Percentiles rank a stretch among this genome's conserved stretches.
Conservation (phyloP, 306 rosid species). For the Hylodesmum podocarpum region DNA sequence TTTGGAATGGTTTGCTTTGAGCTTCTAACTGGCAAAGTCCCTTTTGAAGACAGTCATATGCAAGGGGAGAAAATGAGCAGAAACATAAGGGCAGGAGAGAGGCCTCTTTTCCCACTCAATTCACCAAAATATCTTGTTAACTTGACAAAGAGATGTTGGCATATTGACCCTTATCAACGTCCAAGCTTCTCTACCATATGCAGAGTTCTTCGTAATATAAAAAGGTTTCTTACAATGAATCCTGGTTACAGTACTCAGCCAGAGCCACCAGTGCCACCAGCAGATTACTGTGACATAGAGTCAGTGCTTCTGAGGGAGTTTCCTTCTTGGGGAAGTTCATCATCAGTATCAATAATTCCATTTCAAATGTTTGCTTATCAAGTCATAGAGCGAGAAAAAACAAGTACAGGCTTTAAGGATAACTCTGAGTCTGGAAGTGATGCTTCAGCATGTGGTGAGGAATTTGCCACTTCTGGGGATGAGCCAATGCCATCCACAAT, state of each 20-base stretch:
- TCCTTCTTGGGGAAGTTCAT: slow-evolving; percentile 55
- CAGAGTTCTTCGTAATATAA: slow-evolving; percentile 69
- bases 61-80: slow-evolving; percentile 94
- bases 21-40: slow-evolving; percentile 85
- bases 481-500: slow-evolving; percentile 47
- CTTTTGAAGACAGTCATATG: slow-evolving; percentile 89
- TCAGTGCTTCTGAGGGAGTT: slow-evolving; percentile 51
- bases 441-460: slow-evolving; percentile 76
- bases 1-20: slow-evolving; percentile 97
- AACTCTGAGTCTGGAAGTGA: slow-evolving; percentile 82
- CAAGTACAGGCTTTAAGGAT: slow-evolving; percentile 39
- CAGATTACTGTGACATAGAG: slow-evolving; percentile 82
- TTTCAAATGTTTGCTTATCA: slow-evolving; percentile 79
- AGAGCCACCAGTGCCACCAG: slow-evolving; percentile 54
- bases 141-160: slow-evolving; percentile 90
- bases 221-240: slow-evolving; percentile 65
- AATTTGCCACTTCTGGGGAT: slow-evolving; percentile 48
- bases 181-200: slow-evolving; percentile 86
- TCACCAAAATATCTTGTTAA: slow-evolving; percentile 67
- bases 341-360: slow-evolving; percentile 58
- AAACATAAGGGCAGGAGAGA: slow-evolving; percentile 86
- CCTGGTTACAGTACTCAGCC: slow-evolving; percentile 56
- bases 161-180: slow-evolving; percentile 67
- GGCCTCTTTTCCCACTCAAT: slow-evolving; percentile 76
- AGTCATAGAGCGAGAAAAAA: slow-evolving; percentile 56